Evolutionary conservation across 257 asterid genomes (phyloP).

Genomic region (Salvia rosmarinus): DNA sequence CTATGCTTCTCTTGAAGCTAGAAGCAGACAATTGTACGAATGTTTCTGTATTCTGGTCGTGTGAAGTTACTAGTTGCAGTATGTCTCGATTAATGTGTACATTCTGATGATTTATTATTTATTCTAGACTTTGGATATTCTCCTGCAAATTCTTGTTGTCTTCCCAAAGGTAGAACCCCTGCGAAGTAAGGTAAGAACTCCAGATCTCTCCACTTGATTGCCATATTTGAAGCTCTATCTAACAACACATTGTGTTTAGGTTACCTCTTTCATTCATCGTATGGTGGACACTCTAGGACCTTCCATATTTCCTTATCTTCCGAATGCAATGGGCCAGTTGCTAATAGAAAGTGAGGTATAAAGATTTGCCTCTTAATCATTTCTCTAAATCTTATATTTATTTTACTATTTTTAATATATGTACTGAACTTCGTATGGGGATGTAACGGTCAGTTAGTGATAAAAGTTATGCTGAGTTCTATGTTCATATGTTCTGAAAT

Average conservation of each 20-base stretch:
- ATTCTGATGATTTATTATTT: slow-evolving; percentile 33
- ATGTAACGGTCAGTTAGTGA: not conserved
- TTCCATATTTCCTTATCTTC: slow-evolving; percentile 88
- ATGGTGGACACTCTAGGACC: slow-evolving; percentile 93
- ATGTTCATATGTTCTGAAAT: not conserved
- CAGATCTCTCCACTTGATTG: slow-evolving; percentile 23
- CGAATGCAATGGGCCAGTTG: slow-evolving; percentile 86
- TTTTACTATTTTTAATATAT: not conserved
- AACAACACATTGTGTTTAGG: slow-evolving; percentile 51
- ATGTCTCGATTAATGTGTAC: not conserved
- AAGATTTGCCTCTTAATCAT: slow-evolving; percentile 5
- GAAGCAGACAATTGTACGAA: not conserved
- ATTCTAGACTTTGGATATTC: slow-evolving; percentile 55
- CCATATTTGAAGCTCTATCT: slow-evolving; percentile 12
- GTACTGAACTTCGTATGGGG: not conserved
- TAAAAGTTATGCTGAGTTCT: not conserved
- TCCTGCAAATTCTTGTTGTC: slow-evolving; percentile 80
- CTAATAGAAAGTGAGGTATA: slow-evolving; percentile 88
- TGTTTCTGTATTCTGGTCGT: slow-evolving; percentile 15
- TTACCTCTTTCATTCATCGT: slow-evolving; percentile 91
- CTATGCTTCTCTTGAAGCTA: not conserved
- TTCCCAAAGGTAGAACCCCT: slow-evolving; percentile 78
- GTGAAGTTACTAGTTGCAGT: slow-evolving; percentile 17
- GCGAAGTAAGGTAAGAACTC: slow-evolving; percentile 73
- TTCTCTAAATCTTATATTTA: not conserved